Conservation (phyloP, 108 stramenopile genomes). For the Licmophora abbreviata region DNA sequence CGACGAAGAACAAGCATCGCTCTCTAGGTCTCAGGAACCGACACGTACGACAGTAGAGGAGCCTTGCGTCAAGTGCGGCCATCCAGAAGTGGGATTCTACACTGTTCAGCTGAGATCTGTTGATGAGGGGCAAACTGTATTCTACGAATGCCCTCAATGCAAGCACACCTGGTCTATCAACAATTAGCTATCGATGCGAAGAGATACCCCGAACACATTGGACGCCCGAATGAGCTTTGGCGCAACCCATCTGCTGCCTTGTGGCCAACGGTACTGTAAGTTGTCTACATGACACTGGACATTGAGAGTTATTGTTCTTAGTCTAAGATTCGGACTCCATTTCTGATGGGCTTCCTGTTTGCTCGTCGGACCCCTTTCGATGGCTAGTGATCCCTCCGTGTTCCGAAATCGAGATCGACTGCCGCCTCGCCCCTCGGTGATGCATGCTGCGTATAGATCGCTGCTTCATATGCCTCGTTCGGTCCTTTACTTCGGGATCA, state of each 20-base stretch:
- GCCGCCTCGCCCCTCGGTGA: too few relatives aligned
- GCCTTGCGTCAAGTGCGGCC: slow-evolving; percentile 90
- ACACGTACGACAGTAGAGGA: slow-evolving; percentile 92
- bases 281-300: too few relatives aligned
- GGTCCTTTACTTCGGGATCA: slow-evolving; percentile 13
- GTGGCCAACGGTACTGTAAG: too few relatives aligned
- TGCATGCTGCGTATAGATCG: slow-evolving; percentile 6
- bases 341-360: too few relatives aligned
- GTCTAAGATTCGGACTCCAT: too few relatives aligned
- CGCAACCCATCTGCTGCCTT: too few relatives aligned
- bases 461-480: slow-evolving; percentile 25
- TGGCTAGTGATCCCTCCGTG: too few relatives aligned
- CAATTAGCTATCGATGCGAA: slow-evolving; percentile 43
- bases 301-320: too few relatives aligned
- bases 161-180: slow-evolving; percentile 86
- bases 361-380: too few relatives aligned
- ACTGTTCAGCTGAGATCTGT: slow-evolving; percentile 97
- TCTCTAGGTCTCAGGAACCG: slow-evolving; percentile 48
- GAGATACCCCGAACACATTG: not conserved
- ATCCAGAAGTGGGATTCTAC: slow-evolving; percentile 91
- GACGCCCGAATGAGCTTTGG: too few relatives aligned
- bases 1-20: slow-evolving; percentile 63
- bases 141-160: slow-evolving; percentile 96
- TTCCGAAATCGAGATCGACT: too few relatives aligned
- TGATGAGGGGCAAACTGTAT: slow-evolving; percentile 99